Conservation (phyloP, 2,329 filamentous ascomycete species). For the Exophiala lecanii-corni region DNA sequence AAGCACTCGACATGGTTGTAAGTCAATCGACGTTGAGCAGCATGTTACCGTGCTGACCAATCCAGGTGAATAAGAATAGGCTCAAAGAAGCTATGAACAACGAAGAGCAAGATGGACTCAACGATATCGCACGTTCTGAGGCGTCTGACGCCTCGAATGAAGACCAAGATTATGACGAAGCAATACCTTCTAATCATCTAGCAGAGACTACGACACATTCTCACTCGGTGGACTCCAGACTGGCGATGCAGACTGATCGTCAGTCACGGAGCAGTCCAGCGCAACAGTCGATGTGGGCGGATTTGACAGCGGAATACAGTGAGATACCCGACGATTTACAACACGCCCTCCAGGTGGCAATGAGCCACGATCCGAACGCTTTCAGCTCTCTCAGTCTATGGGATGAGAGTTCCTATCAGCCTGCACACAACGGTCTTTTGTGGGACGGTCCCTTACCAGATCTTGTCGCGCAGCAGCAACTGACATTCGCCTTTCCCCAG, state of each 20-base stretch:
- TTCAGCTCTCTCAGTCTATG: constrained; percentile 1
- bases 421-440: neutral
- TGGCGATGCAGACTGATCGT: too few relatives aligned
- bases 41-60: neutral
- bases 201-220: too few relatives aligned
- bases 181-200: neutral
- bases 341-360: constrained; percentile 6
- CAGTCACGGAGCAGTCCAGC: too few relatives aligned
- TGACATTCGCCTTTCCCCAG: constrained; percentile 2
- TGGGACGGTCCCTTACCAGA: constrained; percentile 6
- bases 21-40: constrained; percentile 1
- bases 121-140: neutral
- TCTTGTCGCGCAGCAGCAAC: constrained; percentile 1
- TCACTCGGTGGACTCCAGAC: too few relatives aligned
- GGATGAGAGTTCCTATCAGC: neutral
- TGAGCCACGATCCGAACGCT: constrained; percentile 2
- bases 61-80: constrained; percentile 8
- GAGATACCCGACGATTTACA: constrained; percentile 9
- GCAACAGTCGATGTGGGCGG: constrained; percentile 1
- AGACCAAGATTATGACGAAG: neutral
- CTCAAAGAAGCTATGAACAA: neutral
- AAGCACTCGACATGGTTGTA: constrained; percentile 11
- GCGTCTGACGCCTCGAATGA: constrained; percentile 1
- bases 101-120: constrained; percentile 1
- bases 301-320: neutral